Percentiles rank a stretch among this genome's conserved stretches.
phyloP scores from a whole-genome alignment of 108 stramenopile genomes.

The Nitzschia sp. region DNA sequence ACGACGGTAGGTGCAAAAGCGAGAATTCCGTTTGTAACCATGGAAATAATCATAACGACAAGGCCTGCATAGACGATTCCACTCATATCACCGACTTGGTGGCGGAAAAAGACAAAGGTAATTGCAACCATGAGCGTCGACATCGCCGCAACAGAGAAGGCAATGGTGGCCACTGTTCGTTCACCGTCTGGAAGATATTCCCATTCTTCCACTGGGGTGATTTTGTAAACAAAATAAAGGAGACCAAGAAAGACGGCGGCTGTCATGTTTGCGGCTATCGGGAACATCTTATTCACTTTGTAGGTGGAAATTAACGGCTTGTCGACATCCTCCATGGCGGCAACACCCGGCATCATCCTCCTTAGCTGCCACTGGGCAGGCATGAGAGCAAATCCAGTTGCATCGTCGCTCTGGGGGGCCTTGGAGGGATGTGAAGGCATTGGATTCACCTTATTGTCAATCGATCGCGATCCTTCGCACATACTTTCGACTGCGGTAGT shows the following conservation, averaged over 20 bases:
- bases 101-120: not conserved
- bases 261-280: not conserved
- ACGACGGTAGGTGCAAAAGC: constrained; percentile 42
- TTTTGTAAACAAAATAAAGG: constrained; percentile 1
- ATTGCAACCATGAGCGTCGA: not conserved
- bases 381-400: no score
- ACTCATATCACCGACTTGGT: not conserved
- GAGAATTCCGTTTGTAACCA: not conserved
- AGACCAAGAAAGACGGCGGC: not conserved
- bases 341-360: no score
- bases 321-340: no score
- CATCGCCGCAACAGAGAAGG: not conserved
- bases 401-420: no score
- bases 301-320: not conserved
- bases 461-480: no score
- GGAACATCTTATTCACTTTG: not conserved
- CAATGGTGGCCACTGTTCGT: not conserved
- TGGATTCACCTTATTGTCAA: no score
- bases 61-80: constrained; percentile 4
- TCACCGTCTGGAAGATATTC: constrained; percentile 12
- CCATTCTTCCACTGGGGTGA: not conserved
- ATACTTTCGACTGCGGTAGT: no score
- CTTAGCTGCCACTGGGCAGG: no score
- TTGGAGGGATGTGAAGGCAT: no score
- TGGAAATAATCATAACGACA: not conserved